Evolutionary conservation across 139 green algal species (phyloP).

Genomic region (Closterium sp.): DNA sequence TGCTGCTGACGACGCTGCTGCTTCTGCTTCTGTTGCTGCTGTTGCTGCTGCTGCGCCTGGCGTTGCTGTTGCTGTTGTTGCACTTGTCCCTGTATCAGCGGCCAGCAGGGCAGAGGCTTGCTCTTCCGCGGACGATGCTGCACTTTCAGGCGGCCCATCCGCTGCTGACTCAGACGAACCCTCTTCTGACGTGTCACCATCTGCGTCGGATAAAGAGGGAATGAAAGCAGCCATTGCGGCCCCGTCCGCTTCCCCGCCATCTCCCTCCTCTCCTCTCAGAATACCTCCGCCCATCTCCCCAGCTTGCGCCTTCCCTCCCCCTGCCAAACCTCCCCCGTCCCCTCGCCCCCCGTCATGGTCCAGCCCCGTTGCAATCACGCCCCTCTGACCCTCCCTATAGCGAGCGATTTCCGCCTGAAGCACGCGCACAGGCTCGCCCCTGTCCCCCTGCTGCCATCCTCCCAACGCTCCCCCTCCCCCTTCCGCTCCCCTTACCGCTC

Average conservation of each 20-base stretch:
- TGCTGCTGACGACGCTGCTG: background rate
- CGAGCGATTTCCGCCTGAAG: background rate
- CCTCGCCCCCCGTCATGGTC: background rate
- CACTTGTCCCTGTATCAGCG: background rate
- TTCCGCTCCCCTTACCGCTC: too few relatives aligned
- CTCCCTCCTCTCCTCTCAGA: background rate
- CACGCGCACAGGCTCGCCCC: background rate
- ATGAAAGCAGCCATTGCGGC: background rate
- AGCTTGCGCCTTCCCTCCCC: background rate
- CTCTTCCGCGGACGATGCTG: background rate
- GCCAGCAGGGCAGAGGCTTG: background rate
- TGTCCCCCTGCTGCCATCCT: background rate
- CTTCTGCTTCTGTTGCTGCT: background rate
- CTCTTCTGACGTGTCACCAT: background rate
- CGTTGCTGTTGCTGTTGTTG: too few relatives aligned
- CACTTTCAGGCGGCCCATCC: background rate
- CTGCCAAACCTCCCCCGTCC: background rate
- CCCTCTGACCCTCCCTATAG: background rate
- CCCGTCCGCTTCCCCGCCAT: background rate
- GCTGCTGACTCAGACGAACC: background rate
- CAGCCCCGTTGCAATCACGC: background rate
- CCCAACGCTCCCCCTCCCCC: background rate
- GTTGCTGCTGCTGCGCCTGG: too few relatives aligned
- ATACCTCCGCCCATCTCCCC: background rate
- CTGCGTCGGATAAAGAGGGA: background rate